Evolutionary conservation across 1,139 yeast species (phyloP).

Genomic region (Hemisphaericaspora xylofermentans): DNA sequence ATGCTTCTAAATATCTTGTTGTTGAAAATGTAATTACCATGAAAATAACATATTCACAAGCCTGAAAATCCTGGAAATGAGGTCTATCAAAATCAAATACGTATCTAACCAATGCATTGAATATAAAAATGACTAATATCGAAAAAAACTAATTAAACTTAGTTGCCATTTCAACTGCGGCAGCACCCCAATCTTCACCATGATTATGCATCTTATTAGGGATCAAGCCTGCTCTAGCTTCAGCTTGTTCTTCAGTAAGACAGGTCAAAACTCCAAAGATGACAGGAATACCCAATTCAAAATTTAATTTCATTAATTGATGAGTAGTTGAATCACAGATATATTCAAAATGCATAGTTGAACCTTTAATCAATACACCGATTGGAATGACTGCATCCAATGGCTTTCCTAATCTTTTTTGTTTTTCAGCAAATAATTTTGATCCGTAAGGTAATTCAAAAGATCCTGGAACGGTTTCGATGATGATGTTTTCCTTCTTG

Average conservation of each 20-base stretch:
- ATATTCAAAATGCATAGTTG: slow-evolving; percentile 97
- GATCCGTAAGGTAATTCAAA: slow-evolving; percentile 89
- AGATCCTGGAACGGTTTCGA: slow-evolving; percentile 91
- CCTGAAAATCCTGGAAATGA: too few relatives aligned
- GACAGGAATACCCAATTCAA: slow-evolving; percentile 70
- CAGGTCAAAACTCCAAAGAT: slow-evolving; percentile 93
- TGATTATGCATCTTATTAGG: slow-evolving; percentile 82
- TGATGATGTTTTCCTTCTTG: slow-evolving; percentile 65
- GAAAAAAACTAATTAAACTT: slow-evolving; percentile 39
- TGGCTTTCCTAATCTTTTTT: slow-evolving; percentile 44
- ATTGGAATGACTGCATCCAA: slow-evolving; percentile 90
- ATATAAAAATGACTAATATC: too few relatives aligned
- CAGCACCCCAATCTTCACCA: slow-evolving; percentile 98
- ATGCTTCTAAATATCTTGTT: too few relatives aligned
- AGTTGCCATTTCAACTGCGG: slow-evolving; percentile 94
- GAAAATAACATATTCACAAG: too few relatives aligned
- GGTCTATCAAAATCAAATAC: neutral
- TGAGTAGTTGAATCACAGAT: slow-evolving; percentile 89
- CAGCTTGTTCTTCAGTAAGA: slow-evolving; percentile 90
- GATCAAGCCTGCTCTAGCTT: slow-evolving; percentile 87
- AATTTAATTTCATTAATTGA: slow-evolving; percentile 81
- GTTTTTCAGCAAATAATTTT: slow-evolving; percentile 49
- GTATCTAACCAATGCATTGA: neutral
- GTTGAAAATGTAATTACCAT: too few relatives aligned
- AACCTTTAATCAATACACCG: slow-evolving; percentile 93